These are phyloP conservation scores for Plicaturopsis crispa DNA, from an alignment of 768 basidiomycete genomes.

Conservation along the genomic window DNA sequence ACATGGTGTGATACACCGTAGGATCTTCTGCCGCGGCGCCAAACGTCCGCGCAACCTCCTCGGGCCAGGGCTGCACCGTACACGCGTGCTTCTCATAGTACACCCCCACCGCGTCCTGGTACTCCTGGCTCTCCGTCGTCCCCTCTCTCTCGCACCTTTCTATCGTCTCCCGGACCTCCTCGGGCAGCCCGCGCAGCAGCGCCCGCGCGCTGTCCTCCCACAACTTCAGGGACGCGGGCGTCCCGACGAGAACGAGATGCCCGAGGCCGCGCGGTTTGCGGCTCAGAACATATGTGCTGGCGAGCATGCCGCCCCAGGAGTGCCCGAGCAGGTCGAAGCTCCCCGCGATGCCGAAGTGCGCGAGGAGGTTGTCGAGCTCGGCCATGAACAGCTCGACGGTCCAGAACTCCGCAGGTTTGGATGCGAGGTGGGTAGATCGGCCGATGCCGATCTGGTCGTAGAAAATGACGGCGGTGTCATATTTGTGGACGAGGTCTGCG, in stretches of 20 bases:
- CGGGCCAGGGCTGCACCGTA: slow-evolving; percentile 23
- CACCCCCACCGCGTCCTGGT: slow-evolving; percentile 18
- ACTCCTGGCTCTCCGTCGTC: slow-evolving; percentile 23
- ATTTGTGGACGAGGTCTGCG: slow-evolving; percentile 20
- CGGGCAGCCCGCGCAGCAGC: slow-evolving; percentile 16
- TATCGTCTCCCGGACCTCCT: slow-evolving; percentile 13
- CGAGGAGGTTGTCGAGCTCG: slow-evolving; percentile 43
- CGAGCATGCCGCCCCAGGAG: slow-evolving; percentile 54
- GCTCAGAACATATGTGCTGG: slow-evolving; percentile 27
- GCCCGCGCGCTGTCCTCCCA: slow-evolving; percentile 18
- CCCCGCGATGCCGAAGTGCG: slow-evolving; percentile 28
- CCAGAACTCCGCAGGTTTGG: slow-evolving; percentile 31
- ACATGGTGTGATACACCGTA: slow-evolving; percentile 26
- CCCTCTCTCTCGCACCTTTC: slow-evolving; percentile 16
- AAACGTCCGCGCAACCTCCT: slow-evolving; percentile 15
- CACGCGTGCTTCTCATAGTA: slow-evolving; percentile 29
- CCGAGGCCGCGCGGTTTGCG: slow-evolving; percentile 31
- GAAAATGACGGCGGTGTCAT: slow-evolving; percentile 33
- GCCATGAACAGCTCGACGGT: slow-evolving; percentile 42
- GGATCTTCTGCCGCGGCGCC: slow-evolving; percentile 17
- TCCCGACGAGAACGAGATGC: slow-evolving; percentile 23
- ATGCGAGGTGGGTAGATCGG: slow-evolving; percentile 33
- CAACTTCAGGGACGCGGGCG: slow-evolving; percentile 20
- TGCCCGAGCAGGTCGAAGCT: slow-evolving; percentile 45
- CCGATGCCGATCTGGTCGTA: slow-evolving; percentile 47